These are phyloP conservation scores for Phaseolus lunatus DNA, from an alignment of 306 rosid species.

Conservation along the genomic window DNA sequence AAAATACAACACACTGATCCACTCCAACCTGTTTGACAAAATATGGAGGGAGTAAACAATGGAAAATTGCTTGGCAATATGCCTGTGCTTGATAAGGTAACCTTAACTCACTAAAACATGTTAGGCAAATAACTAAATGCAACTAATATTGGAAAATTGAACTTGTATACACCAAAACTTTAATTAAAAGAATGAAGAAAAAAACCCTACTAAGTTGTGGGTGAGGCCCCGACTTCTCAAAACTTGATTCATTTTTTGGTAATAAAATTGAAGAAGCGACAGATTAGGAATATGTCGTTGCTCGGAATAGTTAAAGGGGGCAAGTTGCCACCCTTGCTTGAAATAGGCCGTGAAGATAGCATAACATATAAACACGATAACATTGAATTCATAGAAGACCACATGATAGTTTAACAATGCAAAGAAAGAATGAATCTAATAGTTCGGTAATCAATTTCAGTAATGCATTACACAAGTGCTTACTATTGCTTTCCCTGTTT, in stretches of 20 bases:
- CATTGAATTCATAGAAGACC: slow-evolving; percentile 11
- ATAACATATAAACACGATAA: slow-evolving; percentile 7
- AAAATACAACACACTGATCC: neutral
- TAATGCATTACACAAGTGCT: slow-evolving; percentile 21
- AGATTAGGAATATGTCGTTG: neutral
- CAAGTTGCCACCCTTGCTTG: slow-evolving; percentile 1
- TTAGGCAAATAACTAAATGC: neutral
- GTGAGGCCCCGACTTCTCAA: neutral
- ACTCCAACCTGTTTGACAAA: neutral
- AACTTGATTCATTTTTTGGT: neutral
- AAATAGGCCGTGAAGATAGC: neutral
- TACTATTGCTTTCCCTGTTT: neutral
- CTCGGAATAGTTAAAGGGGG: neutral
- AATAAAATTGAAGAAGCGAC: neutral
- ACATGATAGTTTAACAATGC: slow-evolving; percentile 28
- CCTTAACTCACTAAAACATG: slow-evolving; percentile 25
- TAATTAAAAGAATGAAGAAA: neutral
- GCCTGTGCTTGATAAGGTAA: neutral
- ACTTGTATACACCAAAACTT: neutral
- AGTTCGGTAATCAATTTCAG: slow-evolving; percentile 9
- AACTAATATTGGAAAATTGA: slow-evolving; percentile 4
- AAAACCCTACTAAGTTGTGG: neutral
- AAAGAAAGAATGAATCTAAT: slow-evolving; percentile 19
- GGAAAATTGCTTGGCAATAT: slow-evolving; percentile 10
- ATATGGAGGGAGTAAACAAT: neutral